A percentile compares a stretch with the other conserved stretches of the same genome.
Evolutionary conservation across 140 eudicot species (phyloP).

Genomic region (Flaveria floridana): DNA sequence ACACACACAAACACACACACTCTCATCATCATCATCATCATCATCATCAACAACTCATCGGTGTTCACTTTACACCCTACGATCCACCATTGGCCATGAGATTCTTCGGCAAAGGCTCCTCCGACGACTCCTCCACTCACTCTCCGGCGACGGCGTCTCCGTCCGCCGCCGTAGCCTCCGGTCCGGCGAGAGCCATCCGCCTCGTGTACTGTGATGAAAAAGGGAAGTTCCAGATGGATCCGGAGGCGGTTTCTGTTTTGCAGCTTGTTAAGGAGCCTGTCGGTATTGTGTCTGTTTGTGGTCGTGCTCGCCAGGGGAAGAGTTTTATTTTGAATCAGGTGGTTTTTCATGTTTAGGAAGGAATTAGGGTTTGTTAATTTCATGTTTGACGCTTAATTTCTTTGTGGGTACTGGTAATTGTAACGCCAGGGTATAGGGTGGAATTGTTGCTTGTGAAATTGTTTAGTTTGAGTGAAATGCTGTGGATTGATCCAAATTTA

Average conservation of each 20-base stretch:
- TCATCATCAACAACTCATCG: neutral
- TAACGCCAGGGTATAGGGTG: conserved; percentile 20
- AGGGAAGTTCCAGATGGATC: conserved; percentile 92
- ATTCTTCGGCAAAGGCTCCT: conserved; percentile 39
- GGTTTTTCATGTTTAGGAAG: neutral
- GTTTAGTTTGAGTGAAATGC: conserved; percentile 8
- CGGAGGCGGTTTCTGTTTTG: conserved; percentile 85
- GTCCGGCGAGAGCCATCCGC: conserved; percentile 85
- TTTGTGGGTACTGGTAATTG: neutral
- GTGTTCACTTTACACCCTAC: neutral
- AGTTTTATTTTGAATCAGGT: conserved; percentile 93
- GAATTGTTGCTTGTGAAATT: conserved; percentile 1
- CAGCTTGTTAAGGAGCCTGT: conserved; percentile 92
- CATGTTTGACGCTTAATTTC: neutral
- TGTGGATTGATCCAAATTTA: conserved; percentile 1
- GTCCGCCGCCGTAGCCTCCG: conserved; percentile 45
- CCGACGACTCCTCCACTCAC: conserved; percentile 47
- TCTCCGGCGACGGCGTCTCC: conserved; percentile 44
- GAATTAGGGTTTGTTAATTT: conserved; percentile 32
- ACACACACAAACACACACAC: neutral
- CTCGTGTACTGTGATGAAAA: conserved; percentile 85
- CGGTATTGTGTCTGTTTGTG: conserved; percentile 94
- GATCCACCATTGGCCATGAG: conserved; percentile 30
- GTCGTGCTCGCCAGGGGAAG: conserved; percentile 99
- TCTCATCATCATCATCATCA: too few relatives aligned